These are phyloP conservation scores for Termitomyces sp. DNA, from an alignment of 768 basidiomycete genomes.

Conservation along the genomic window DNA sequence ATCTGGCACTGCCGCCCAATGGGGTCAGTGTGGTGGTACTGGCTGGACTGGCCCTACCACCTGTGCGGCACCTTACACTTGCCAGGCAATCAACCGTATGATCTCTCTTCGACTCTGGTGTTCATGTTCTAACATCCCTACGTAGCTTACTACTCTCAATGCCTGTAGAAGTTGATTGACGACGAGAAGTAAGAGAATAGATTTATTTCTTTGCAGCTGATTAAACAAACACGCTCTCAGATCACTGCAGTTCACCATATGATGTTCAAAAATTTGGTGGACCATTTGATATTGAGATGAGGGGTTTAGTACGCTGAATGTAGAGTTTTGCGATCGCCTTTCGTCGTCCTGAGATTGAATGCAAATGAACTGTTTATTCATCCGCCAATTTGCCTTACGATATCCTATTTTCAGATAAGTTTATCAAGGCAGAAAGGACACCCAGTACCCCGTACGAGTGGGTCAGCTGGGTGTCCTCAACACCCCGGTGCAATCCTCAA, in stretches of 20 bases:
- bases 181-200: neutral
- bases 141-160: slow-evolving; percentile 1
- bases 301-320: neutral
- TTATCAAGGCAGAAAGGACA: no score
- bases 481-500: neutral
- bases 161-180: neutral
- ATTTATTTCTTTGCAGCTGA: neutral
- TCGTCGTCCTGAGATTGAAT: neutral
- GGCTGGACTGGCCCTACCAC: neutral
- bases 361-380: neutral
- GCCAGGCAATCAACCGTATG: neutral
- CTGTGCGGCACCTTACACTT: neutral
- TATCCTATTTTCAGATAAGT: neutral
- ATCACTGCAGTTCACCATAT: neutral
- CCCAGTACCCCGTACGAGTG: neutral
- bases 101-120: neutral
- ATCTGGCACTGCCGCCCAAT: neutral
- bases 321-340: neutral
- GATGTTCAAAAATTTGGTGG: neutral
- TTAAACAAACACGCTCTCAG: neutral
- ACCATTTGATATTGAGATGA: neutral
- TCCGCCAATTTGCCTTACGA: neutral
- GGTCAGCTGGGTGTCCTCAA: neutral
- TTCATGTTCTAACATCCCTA: neutral
- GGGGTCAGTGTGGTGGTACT: neutral